Percentiles rank a stretch among this genome's conserved stretches.
phyloP scores from a whole-genome alignment of 23 red algal species.

The Gracilariopsis chorda region DNA sequence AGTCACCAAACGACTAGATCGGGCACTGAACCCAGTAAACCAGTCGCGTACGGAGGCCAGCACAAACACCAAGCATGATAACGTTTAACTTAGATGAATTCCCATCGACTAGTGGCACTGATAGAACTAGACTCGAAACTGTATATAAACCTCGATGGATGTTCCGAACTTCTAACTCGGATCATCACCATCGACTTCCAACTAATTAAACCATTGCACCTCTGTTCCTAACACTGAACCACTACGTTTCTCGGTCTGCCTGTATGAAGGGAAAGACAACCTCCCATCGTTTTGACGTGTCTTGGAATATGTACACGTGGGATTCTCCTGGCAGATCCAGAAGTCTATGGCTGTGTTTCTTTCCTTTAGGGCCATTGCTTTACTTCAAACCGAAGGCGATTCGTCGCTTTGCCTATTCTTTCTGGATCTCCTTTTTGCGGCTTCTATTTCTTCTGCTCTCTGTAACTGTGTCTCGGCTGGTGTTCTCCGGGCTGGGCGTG shows the following conservation, averaged over 20 bases:
- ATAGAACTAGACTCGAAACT: no score
- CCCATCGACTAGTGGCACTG: no score
- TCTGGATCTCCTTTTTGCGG: background rate
- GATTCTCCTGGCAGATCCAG: background rate
- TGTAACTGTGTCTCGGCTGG: background rate
- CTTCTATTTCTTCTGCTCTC: background rate
- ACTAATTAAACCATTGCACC: no score
- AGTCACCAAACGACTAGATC: no score
- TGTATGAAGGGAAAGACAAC: background rate
- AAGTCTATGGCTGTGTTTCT: background rate
- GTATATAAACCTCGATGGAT: no score
- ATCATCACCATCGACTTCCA: no score
- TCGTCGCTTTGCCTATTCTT: background rate
- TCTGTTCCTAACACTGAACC: no score
- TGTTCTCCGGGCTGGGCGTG: background rate
- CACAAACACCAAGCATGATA: no score
- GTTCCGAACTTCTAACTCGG: no score
- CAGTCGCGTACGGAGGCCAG: no score
- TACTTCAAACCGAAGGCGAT: background rate
- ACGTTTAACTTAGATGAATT: no score
- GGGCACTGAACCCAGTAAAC: no score
- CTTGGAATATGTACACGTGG: background rate
- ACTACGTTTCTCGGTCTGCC: background rate
- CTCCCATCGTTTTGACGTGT: background rate
- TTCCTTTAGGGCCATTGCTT: background rate